Conservation (phyloP, 306 rosid species). For the Cercis canadensis region DNA sequence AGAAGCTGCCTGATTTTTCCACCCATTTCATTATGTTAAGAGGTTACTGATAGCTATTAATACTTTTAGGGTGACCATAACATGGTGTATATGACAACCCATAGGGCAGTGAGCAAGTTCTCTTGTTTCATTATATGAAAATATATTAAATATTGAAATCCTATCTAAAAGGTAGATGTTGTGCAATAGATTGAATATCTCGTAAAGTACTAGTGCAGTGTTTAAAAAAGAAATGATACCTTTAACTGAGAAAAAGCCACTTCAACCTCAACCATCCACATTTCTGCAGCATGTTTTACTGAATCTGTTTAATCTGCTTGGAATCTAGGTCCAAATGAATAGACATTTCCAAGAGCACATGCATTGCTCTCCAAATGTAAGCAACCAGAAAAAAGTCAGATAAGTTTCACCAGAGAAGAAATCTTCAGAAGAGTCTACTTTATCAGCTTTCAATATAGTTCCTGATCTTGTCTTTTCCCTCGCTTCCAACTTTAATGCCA, state of each 20-base stretch:
- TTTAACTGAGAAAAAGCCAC: constrained; percentile 81
- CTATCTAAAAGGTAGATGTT: not conserved
- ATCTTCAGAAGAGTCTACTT: constrained; percentile 52
- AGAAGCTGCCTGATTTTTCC: not conserved
- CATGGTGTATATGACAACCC: not conserved
- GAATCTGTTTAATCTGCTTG: constrained; percentile 62
- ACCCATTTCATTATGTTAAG: not conserved
- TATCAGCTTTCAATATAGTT: constrained; percentile 43
- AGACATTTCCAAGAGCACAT: constrained; percentile 88
- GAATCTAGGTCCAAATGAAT: constrained; percentile 87
- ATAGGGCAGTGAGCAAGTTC: not conserved
- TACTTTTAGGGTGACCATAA: not conserved
- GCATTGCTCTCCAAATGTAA: constrained; percentile 88
- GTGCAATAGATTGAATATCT: constrained; percentile 14
- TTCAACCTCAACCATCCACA: constrained; percentile 93
- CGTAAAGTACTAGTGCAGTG: no score
- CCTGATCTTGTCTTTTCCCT: constrained; percentile 57
- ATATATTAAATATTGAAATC: not conserved
- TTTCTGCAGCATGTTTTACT: constrained; percentile 73
- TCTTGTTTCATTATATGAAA: not conserved
- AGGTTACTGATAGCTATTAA: not conserved
- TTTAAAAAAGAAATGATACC: no score
- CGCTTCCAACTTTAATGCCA: constrained; percentile 72
- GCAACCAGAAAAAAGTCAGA: constrained; percentile 77
- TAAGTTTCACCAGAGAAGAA: constrained; percentile 63